Base-by-base conservation (phyloP, 2,329 filamentous ascomycete genomes). In the Lasiodiplodia sp. region DNA sequence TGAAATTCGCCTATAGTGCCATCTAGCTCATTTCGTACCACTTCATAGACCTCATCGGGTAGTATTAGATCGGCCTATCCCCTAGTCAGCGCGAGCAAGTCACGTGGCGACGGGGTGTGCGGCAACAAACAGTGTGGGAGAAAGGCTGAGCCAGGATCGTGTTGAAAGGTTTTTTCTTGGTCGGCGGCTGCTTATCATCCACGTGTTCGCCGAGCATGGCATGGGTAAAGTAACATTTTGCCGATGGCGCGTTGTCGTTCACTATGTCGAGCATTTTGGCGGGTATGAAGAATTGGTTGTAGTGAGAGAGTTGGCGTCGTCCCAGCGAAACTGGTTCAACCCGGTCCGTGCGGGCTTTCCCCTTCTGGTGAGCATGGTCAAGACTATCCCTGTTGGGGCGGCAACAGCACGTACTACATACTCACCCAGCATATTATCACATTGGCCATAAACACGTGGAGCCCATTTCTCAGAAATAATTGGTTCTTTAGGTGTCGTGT, bases 191-290 rank as follows among this genome's bases (percentile, higher is more conserved):
- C 68, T 87, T 85, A 6, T 88, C 85, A 77, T 97, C 89, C 55
- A 95, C 83, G 80, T 92, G 91, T 37, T 85, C 83, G 31, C 85
- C 83, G 78, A 95, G 87, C 14, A 84, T 83, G 51, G 89, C 89
- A 74, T 92, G 88, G 0, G 90, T 92, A 71, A 93, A 90, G 78
- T 87, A 91, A 79, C 92, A 94, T 85, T 91, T 96, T 67, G 87
- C 83, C 49, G 79, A 74, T 55, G 78, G 73, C 28, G 75, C 74
- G 10, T 78, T 74, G 21, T 77, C 73, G 16, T 77, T 75, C 65
- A 76, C 73, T 40, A 80, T 75, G 60, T 78, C 76, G 68, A 80
- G 75, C 78, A 80, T 79, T 51, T 58, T 38, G 12, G 53, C 12
- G 40, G 21, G 25, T 51, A 2, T 4, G 16, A 38, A 47, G 52